Conservation (phyloP, 306 rosid genomes). For the Inga laurina region DNA sequence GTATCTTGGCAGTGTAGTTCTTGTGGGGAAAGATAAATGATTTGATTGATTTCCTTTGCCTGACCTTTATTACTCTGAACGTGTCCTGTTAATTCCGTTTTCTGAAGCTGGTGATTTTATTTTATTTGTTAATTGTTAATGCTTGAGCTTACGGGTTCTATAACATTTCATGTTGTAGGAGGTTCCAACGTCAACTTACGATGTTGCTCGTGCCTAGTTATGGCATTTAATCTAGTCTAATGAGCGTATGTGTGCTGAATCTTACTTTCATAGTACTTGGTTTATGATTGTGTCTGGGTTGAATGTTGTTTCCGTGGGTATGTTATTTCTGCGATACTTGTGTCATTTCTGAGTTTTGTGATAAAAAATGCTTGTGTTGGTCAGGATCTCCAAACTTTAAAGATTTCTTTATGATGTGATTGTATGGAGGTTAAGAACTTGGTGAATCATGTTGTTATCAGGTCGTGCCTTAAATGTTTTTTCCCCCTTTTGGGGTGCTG, state of each 20-base stretch:
- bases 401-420: conserved; percentile 8
- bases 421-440: background rate
- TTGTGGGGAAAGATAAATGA: background rate
- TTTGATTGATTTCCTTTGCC: background rate
- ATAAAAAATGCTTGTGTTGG: background rate
- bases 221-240: background rate
- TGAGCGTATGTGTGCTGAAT: background rate
- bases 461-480: background rate
- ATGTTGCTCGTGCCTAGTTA: conserved; percentile 6
- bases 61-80: background rate
- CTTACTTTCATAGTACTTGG: background rate
- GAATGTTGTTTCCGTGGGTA: background rate
- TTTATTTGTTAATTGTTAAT: background rate
- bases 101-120: background rate
- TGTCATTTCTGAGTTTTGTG: conserved; percentile 12
- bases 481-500: too few species aligned
- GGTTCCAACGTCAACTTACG: background rate
- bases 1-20: background rate
- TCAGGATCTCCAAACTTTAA: background rate
- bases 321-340: background rate
- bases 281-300: background rate
- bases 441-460: background rate
- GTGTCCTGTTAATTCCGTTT: background rate
- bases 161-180: conserved; percentile 36
- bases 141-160: background rate